Base-by-base conservation (phyloP, 768 basidiomycete genomes). In the Suillus luteus region DNA sequence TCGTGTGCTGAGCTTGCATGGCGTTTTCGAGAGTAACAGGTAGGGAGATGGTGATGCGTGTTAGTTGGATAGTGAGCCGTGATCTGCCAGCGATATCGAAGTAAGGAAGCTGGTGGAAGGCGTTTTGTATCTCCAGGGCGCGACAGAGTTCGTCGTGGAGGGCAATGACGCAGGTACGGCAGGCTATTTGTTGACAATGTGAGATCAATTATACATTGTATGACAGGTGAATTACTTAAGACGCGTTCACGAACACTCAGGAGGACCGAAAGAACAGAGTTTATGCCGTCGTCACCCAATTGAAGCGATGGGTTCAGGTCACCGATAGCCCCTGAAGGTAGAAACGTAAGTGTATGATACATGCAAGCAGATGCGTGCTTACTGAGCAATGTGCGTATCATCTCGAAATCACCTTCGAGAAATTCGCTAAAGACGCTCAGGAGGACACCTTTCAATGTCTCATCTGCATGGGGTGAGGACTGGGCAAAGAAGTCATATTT, bases 331-430 rank as follows among this genome's bases (percentile, higher is more conserved):
- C 84, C 92, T 93, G 69, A 17, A 64, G 4, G 27, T 43, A 44
- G 51, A 24, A 52, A 31, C 62, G 38, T 61, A 2, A 59, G 35
- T 40, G 63, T 55, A 19, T 55, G 22, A n/a, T 11, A 19, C 41
- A 27, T 2, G 58, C 3, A 33, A 15, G n/a, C 8, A 4, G 17
- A 40, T 19, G 46, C 27, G 54, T 15, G 80, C 89, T 59, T 68
- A 91, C 91, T 85, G 31, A 95, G 82, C 24, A 93, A 75, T 1
- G 86, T 85, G 62, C 90, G 84, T 70, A 94, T 88, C 73, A 93
- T 86, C 72, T 94, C 91, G n/a, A 95, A 78, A 75, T 95, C 93
- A 7, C 93, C 93, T 61, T 93, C 90, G 52, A 95, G 75, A 67
- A 93, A 91, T 70, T 95, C 93, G 64, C 85, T 87, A 72, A 94